Conservation (phyloP, 768 basidiomycete species). For the Tricholoma furcatifolium region DNA sequence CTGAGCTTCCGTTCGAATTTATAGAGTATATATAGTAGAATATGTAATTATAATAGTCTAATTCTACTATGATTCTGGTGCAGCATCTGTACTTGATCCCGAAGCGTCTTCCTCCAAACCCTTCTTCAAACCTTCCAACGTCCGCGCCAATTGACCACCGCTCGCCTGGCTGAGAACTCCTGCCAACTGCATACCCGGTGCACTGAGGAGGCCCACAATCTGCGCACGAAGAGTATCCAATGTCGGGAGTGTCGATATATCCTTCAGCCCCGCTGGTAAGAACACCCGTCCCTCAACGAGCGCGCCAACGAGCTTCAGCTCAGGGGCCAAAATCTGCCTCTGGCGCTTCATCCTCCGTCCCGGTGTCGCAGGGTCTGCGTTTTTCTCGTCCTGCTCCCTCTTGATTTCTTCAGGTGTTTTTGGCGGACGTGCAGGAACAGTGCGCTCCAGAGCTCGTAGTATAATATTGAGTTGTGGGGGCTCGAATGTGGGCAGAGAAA, state of each 20-base stretch:
- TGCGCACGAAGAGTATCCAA: slow-evolving; percentile 78
- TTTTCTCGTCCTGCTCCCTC: slow-evolving; percentile 49
- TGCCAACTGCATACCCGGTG: slow-evolving; percentile 72
- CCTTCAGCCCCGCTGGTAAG: slow-evolving; percentile 52
- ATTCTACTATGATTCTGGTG: slow-evolving; percentile 14
- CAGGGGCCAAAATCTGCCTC: slow-evolving; percentile 55
- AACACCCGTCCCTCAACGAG: slow-evolving; percentile 77
- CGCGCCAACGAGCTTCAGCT: slow-evolving; percentile 73
- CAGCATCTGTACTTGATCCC: slow-evolving; percentile 7
- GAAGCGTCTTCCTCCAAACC: slow-evolving; percentile 25
- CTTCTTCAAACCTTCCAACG: slow-evolving; percentile 72
- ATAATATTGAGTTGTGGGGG: slow-evolving; percentile 71
- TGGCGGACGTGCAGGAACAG: slow-evolving; percentile 57
- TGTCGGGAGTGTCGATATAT: slow-evolving; percentile 73
- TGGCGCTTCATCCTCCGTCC: slow-evolving; percentile 66
- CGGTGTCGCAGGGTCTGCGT: slow-evolving; percentile 65
- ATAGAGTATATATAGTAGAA: not conserved
- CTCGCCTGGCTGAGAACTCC: slow-evolving; percentile 67
- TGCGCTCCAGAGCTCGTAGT: slow-evolving; percentile 64
- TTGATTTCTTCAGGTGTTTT: slow-evolving; percentile 52
- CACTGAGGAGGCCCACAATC: slow-evolving; percentile 79
- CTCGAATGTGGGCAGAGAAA: slow-evolving; percentile 63
- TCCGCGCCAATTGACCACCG: slow-evolving; percentile 67
- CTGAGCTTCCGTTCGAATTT: not conserved
- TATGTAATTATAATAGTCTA: slow-evolving; percentile 1